Base-by-base conservation (phyloP, 169 alveolate genomes). In the Besnoitia besnoiti region DNA sequence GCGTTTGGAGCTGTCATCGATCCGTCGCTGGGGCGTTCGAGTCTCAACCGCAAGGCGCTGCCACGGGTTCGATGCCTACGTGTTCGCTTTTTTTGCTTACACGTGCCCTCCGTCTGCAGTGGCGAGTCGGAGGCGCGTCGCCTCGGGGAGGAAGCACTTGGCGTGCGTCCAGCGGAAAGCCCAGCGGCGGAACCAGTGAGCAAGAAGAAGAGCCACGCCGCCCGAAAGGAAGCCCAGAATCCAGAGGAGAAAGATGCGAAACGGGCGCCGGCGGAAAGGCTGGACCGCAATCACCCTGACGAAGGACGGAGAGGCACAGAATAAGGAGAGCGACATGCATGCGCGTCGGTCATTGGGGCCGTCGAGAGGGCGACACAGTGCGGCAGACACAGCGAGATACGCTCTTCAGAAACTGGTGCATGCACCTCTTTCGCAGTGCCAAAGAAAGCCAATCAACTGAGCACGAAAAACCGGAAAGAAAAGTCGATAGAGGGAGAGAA, bases 181-280 rank as follows among this genome's bases (percentile, higher is more conserved):
- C 39, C 82, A 37, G 8, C 82, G 82, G 7, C 44, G 82, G 46
- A 73, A 73, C 82, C 82, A 73, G 46, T 27, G 39, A 24, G 82
- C 3, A 42, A 73, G n/a, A 19, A 73, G 82, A n/a, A 73, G 46
- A 19, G n/a, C 27, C 39, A 73, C 47, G 46, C 82, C 82, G n/a
- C 82, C 82, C 39, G 82, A 35, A 19, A 73, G 46, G n/a, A 19
- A 73, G 46, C 82, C 82, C 27, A 73, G n/a, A 8, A 30, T n/a
- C 82, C 82, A 73, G n/a, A 73, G 24, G 7, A 73, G 39, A 8
- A n/a, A 39, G n/a, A n/a, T 8, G 8, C 46, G 82, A 73, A 73
- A 37, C 44, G n/a, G 82, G 7, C 39, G 82, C 27, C 82, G 82
- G 19, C 82, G 82, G 46, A 27, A 73, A n/a, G 82, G 82, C 82